Conservation (phyloP, 2,329 filamentous ascomycete genomes). For the Xylariaceae sp. region DNA sequence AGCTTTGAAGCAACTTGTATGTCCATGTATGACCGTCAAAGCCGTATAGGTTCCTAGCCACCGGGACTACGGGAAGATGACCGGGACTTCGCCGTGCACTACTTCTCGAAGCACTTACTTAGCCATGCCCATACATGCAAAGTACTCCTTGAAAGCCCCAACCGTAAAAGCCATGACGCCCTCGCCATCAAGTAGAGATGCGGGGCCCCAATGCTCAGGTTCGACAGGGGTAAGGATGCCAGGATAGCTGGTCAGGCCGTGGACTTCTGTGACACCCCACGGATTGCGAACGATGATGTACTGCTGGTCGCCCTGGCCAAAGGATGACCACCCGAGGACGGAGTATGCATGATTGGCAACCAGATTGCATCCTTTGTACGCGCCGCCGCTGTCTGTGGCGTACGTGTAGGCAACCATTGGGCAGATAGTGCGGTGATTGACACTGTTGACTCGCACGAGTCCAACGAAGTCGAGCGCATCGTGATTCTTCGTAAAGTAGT, state of each 20-base stretch:
- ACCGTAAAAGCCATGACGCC: conserved; percentile 36
- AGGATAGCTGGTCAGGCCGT: conserved; percentile 37
- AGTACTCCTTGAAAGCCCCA: conserved; percentile 35
- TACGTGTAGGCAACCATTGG: conserved; percentile 40
- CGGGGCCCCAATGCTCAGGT: conserved; percentile 35
- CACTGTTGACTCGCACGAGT: conserved; percentile 36
- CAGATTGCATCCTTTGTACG: conserved; percentile 38
- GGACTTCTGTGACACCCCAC: conserved; percentile 40
- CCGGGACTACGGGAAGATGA: background rate
- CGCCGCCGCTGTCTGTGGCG: conserved; percentile 31
- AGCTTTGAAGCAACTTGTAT: background rate
- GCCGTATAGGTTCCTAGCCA: background rate
- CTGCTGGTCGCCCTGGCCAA: conserved; percentile 34
- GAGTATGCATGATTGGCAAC: conserved; percentile 44
- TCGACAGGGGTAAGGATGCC: conserved; percentile 37
- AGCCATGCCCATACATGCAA: conserved; percentile 31
- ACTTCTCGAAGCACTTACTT: conserved; percentile 16
- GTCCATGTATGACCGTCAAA: background rate
- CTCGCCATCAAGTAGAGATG: conserved; percentile 34
- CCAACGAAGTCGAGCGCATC: conserved; percentile 34
- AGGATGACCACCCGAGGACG: conserved; percentile 35
- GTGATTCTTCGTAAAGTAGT: conserved; percentile 34
- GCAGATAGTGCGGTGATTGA: conserved; percentile 41
- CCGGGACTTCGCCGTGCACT: background rate
- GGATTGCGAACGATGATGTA: conserved; percentile 42